Conservation (phyloP, 257 asterid species). For the Phtheirospermum japonicum region DNA sequence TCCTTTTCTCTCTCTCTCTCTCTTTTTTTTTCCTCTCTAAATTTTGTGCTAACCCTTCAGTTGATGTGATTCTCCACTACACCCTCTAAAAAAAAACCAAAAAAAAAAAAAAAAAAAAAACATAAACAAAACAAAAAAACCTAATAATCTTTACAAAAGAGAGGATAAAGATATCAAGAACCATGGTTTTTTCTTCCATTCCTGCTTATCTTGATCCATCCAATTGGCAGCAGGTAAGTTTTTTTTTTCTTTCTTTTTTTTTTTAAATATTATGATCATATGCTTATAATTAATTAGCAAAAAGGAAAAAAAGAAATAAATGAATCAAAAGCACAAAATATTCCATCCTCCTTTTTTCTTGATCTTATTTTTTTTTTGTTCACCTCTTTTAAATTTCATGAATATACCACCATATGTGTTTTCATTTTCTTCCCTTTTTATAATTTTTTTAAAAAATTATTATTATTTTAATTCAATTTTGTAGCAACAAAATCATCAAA, state of each 20-base stretch:
- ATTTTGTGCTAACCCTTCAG: conserved; percentile 37
- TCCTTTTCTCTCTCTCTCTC: conserved; percentile 25
- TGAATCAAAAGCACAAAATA: conserved; percentile 49
- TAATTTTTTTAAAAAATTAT: neutral
- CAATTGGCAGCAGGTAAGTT: conserved; percentile 92
- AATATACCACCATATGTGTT: conserved; percentile 39
- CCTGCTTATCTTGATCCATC: conserved; percentile 97
- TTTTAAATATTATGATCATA: conserved; percentile 23
- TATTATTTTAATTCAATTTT: conserved; percentile 8
- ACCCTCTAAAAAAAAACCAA: conserved; percentile 4
- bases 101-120: too few species aligned
- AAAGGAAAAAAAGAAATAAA: conserved; percentile 41
- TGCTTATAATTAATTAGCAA: conserved; percentile 46
- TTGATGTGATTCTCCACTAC: conserved; percentile 98
- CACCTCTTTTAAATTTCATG: conserved; percentile 40
- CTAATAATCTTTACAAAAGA: conserved; percentile 83
- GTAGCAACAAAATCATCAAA: conserved; percentile 55
- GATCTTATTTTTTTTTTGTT: conserved; percentile 5
- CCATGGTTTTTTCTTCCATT: conserved; percentile 91
- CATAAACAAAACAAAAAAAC: too few species aligned
- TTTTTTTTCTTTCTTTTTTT: conserved; percentile 20
- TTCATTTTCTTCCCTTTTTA: conserved; percentile 27
- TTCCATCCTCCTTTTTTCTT: conserved; percentile 33
- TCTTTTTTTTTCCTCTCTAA: conserved; percentile 30
- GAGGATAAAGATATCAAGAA: conserved; percentile 51